A percentile compares a stretch with the other conserved stretches of the same genome.
phyloP scores from a whole-genome alignment of 2,329 filamentous ascomycete genomes.

The Aspergillus felis region DNA sequence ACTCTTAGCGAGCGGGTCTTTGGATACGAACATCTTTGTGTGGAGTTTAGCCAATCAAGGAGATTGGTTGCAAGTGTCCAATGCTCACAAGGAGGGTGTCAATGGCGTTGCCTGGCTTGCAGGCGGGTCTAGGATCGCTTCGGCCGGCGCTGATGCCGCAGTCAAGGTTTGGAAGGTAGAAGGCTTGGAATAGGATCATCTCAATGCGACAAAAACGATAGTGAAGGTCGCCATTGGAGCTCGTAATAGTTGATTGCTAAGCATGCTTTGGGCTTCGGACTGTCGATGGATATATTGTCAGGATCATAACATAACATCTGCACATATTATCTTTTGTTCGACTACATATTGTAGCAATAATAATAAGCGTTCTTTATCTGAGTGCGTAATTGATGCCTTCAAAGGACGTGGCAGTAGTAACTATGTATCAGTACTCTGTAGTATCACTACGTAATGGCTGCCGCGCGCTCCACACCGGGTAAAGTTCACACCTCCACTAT shows the following conservation, averaged over 20 bases:
- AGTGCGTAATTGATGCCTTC: constrained; percentile 1
- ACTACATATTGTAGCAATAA: neutral
- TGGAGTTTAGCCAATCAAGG: constrained; percentile 86
- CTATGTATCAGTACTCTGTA: neutral
- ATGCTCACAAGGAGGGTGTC: constrained; percentile 95
- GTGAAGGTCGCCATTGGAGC: neutral
- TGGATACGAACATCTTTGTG: constrained; percentile 89
- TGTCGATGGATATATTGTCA: neutral
- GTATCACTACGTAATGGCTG: neutral
- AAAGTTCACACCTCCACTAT: neutral
- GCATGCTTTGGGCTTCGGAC: neutral
- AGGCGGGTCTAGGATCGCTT: constrained; percentile 64
- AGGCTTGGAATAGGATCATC: constrained; percentile 39
- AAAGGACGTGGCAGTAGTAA: neutral
- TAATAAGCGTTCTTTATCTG: neutral
- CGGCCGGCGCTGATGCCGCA: constrained; percentile 79
- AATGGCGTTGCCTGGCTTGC: constrained; percentile 79
- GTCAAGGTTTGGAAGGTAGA: constrained; percentile 82
- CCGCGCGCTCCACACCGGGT: neutral
- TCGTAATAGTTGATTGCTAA: neutral
- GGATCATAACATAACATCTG: neutral
- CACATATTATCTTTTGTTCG: neutral
- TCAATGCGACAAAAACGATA: neutral
- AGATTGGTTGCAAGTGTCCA: constrained; percentile 74
- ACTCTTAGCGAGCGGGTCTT: constrained; percentile 74